A percentile compares a stretch with the other conserved stretches of the same genome.
Evolutionary conservation across 371 early-diverging fungal species (phyloP).

Genomic region (Syncephalis plumigaleata): DNA sequence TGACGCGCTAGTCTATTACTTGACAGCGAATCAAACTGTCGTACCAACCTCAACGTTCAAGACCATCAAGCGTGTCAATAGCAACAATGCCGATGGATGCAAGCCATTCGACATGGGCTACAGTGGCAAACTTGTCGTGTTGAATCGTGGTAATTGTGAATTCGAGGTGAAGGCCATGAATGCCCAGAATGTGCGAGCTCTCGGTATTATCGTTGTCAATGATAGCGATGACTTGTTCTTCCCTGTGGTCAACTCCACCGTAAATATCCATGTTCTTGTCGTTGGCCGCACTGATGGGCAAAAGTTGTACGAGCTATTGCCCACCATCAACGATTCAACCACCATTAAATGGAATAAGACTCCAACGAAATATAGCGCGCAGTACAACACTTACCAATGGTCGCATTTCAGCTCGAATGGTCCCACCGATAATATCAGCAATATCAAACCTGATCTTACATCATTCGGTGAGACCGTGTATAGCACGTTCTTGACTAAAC

Average conservation of each 20-base stretch:
- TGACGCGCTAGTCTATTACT: background rate
- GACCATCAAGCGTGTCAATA: no score
- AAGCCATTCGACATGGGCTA: constrained; percentile 4
- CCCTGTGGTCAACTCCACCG: constrained; percentile 6
- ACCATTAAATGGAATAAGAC: no score
- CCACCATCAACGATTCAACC: no score
- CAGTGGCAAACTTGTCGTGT: constrained; percentile 27
- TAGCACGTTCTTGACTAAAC: no score
- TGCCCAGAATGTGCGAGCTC: constrained; percentile 40
- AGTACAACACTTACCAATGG: no score
- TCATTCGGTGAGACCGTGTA: no score
- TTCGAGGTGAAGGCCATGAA: constrained; percentile 23
- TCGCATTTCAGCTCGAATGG: constrained; percentile 38
- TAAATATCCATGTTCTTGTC: no score
- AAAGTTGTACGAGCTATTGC: no score
- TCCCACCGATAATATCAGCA: constrained; percentile 34
- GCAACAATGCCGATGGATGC: background rate
- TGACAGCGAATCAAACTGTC: no score
- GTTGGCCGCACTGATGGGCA: no score
- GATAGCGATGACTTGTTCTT: constrained; percentile 14
- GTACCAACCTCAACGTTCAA: no score
- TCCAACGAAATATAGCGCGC: no score
- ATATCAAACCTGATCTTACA: constrained; percentile 43
- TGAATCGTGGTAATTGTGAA: constrained; percentile 37
- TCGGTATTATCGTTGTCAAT: constrained; percentile 30